Base-by-base conservation (phyloP, 192 early-diverging fungal genomes). In the Chytriomyces hyalinus region DNA sequence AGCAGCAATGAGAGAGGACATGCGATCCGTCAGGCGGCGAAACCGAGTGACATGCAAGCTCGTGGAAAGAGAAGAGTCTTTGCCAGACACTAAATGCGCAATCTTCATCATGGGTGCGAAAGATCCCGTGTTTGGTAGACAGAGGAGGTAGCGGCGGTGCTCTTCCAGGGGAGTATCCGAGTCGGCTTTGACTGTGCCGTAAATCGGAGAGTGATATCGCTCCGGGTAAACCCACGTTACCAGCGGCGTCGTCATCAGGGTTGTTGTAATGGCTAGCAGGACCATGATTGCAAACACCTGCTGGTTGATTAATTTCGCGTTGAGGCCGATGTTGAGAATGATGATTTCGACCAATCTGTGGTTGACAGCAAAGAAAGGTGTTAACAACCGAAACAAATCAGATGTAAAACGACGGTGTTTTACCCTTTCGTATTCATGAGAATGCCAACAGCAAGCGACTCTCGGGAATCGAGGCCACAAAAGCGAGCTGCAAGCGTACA, bases 341-440 rank as follows among this genome's bases (percentile, higher is more conserved):
- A 97, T 97, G 6, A 98, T 85, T 80, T 98, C 97, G 22, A 98
- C 94, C 43, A 98, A 86, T 57, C 93, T 91, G 68, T 20, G 67
- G 82, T 80, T 45, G 11, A 49, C 13, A 49, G 46, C 51, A 45
- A 9, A 36, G 36, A 2, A 36, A 36, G 0, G 36, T 36, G 36
- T 36, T 36, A 36, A 36, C 17, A 24, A 4, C 66, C 13, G 6
- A 15, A 22, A 60, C 17, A n/a, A 60, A 60, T 5, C 57, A 60
- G 22, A 60, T 60, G 22, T 36, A 28, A 65, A 28, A 36, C 13
- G 1, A 28, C 17, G n/a, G 36, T 1, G 6, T 67, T 75, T 60
- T 80, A 86, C 84, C 95, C 96, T 84, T 98, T 98, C 77, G 93
- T 95, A 86, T 94, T 97, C 97, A 98, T 98, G 59, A 98, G 82